Percentiles rank a stretch among this genome's conserved stretches.
These are phyloP conservation scores for Phytophthora citricola DNA, from an alignment of 352 stramenopile species.

Conservation along the genomic window DNA sequence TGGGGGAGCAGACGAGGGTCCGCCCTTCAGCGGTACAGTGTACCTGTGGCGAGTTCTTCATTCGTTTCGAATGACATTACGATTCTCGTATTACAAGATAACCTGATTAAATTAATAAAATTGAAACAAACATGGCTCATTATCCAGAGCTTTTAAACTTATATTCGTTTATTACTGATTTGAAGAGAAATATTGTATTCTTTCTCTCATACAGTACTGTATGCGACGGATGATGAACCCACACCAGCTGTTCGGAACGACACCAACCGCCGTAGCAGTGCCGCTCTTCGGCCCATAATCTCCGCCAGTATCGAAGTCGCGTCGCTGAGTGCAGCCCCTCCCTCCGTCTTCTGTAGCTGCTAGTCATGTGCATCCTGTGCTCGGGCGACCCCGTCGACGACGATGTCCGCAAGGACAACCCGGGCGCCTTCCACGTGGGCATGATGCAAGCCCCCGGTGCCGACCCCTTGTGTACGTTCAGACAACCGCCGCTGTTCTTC, in stretches of 20 bases:
- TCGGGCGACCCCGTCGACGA: slow-evolving; percentile 71
- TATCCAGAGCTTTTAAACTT: no score
- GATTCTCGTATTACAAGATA: background rate
- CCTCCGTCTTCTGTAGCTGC: background rate
- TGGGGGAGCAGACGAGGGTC: slow-evolving; percentile 26
- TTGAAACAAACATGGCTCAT: no score
- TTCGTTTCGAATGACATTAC: no score
- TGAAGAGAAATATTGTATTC: no score
- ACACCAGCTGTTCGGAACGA: slow-evolving; percentile 14
- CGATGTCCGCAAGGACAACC: slow-evolving; percentile 75
- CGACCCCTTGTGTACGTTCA: slow-evolving; percentile 83
- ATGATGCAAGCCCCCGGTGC: slow-evolving; percentile 88
- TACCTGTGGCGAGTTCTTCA: slow-evolving; percentile 1
- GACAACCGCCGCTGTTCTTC: slow-evolving; percentile 1
- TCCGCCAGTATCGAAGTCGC: slow-evolving; percentile 16
- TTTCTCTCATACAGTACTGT: background rate
- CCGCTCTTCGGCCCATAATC: background rate
- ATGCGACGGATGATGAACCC: slow-evolving; percentile 21
- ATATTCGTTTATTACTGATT: no score
- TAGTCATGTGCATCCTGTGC: slow-evolving; percentile 71
- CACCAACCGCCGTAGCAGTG: slow-evolving; percentile 5
- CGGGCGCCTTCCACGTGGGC: slow-evolving; percentile 79
- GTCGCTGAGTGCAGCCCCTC: background rate
- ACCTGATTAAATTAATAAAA: background rate
- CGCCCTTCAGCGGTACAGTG: slow-evolving; percentile 23